Evolutionary conservation across 2,329 filamentous ascomycete species (phyloP).

Genomic region (Fusarium luffae): DNA sequence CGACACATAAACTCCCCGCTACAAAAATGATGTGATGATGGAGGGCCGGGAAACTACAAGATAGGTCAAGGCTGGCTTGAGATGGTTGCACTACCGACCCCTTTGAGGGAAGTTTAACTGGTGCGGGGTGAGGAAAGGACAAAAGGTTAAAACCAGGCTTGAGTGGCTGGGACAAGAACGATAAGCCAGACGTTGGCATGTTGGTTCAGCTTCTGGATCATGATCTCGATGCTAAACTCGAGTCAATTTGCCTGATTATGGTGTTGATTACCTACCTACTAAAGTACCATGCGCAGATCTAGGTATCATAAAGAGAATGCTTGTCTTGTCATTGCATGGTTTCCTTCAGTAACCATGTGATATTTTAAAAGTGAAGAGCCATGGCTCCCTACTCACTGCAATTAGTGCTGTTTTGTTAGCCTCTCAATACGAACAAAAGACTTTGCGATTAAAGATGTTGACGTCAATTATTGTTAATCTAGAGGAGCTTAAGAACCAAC

Average conservation of each 20-base stretch:
- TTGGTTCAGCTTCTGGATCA: not conserved
- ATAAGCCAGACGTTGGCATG: slow-evolving; percentile 13
- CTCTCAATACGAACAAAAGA: not conserved
- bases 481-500: not conserved
- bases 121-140: slow-evolving; percentile 26
- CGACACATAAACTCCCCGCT: slow-evolving; percentile 26
- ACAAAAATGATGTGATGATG: slow-evolving; percentile 34
- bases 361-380: not conserved
- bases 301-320: slow-evolving; percentile 6
- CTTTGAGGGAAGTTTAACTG: slow-evolving; percentile 31
- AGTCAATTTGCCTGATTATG: not conserved
- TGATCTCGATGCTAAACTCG: slow-evolving; percentile 12
- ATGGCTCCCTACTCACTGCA: not conserved
- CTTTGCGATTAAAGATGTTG: not conserved
- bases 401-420: not conserved
- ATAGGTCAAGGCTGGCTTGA: slow-evolving; percentile 16
- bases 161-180: slow-evolving; percentile 12
- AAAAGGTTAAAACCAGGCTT: not conserved
- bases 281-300: slow-evolving; percentile 4
- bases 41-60: slow-evolving; percentile 30
- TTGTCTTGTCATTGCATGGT: slow-evolving; percentile 1
- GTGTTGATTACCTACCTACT: not conserved
- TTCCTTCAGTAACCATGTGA: not conserved
- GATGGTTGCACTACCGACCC: slow-evolving; percentile 35
- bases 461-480: slow-evolving; percentile 13